phyloP scores from a whole-genome alignment of 495 filamentous ascomycete genomes.

The Neurospora sp. region DNA sequence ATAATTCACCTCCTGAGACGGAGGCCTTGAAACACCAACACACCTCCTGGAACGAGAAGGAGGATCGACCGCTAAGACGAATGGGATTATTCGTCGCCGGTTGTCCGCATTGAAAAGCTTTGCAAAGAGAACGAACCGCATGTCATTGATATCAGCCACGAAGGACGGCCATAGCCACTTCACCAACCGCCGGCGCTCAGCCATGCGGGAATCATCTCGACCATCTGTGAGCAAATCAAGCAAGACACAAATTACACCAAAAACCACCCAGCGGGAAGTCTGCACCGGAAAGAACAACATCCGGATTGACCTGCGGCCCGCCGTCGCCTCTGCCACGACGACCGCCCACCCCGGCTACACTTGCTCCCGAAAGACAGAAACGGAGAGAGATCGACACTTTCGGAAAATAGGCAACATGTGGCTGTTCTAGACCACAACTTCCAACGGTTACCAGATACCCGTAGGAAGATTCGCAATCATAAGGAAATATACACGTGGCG shows the following conservation, averaged over 20 bases:
- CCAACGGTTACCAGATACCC: slow-evolving; percentile 6
- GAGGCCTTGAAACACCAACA: slow-evolving; percentile 11
- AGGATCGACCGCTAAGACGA: neutral
- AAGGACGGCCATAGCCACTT: neutral
- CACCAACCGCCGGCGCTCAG: neutral
- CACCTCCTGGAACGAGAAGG: slow-evolving; percentile 10
- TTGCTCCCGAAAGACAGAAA: neutral
- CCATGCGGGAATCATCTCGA: neutral
- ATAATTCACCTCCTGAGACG: neutral
- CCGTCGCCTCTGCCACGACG: neutral
- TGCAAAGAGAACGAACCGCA: neutral
- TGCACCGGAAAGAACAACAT: neutral
- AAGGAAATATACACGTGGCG: neutral
- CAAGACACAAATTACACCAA: neutral
- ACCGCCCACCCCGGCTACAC: neutral
- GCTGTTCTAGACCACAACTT: neutral
- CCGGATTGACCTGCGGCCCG: neutral
- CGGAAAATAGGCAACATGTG: neutral
- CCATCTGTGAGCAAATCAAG: no score
- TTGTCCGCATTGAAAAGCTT: neutral
- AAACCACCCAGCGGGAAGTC: neutral
- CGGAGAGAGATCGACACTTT: neutral
- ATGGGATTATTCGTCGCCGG: neutral
- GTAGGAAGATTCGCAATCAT: neutral
- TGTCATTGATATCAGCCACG: slow-evolving; percentile 1